phyloP scores from a whole-genome alignment of 1,284 basidiomycete genomes.

The Ceratobasidium sp. region DNA sequence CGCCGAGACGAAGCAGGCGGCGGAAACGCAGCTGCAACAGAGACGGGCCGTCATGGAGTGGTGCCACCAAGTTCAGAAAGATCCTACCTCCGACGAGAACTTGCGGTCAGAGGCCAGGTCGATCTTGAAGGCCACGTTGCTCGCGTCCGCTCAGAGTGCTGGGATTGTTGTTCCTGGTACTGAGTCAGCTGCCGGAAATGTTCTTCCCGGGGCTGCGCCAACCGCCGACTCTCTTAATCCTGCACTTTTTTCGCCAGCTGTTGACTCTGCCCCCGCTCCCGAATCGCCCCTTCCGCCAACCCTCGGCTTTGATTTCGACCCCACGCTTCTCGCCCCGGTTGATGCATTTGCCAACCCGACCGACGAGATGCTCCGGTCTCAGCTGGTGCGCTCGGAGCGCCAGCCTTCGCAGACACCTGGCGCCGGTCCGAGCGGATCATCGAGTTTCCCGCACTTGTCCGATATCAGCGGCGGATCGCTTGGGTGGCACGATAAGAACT shows the following conservation, averaged over 20 bases:
- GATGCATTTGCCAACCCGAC: neutral
- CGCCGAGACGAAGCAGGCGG: neutral
- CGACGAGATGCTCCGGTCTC: neutral
- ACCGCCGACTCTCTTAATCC: neutral
- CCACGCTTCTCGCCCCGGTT: neutral
- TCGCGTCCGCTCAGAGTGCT: neutral
- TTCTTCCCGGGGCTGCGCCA: too few species aligned
- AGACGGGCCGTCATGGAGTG: neutral
- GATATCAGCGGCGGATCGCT: neutral
- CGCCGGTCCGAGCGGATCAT: neutral
- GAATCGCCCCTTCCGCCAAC: too few species aligned
- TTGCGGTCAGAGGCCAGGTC: neutral
- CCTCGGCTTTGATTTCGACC: too few species aligned
- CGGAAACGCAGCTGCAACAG: neutral
- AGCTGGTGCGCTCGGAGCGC: neutral
- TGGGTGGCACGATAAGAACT: neutral
- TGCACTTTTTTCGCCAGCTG: too few species aligned
- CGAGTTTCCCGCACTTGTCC: neutral
- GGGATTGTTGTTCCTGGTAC: neutral
- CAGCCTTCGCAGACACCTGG: neutral
- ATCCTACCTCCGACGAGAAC: neutral
- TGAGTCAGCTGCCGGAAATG: too few species aligned
- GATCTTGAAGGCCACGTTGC: neutral
- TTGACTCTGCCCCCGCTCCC: too few species aligned
- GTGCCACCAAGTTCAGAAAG: neutral